Percentiles rank a stretch among this genome's conserved stretches.
Conservation (phyloP, 2,329 filamentous ascomycete genomes). For the Zalaria obscura region DNA sequence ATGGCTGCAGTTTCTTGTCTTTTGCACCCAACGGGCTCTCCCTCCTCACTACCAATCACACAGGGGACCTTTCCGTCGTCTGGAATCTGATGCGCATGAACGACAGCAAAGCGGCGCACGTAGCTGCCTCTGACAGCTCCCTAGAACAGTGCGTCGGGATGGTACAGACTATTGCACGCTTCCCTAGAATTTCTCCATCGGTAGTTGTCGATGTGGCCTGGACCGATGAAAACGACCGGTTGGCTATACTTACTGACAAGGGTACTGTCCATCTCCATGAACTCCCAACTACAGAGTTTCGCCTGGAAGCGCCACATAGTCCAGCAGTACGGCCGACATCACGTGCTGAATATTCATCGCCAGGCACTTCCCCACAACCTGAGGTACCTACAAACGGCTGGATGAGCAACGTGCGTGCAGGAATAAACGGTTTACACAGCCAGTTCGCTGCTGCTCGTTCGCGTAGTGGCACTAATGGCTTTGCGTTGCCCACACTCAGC, state of each 20-base stretch:
- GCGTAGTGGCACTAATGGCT: slow-evolving; percentile 14
- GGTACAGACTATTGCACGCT: slow-evolving; percentile 76
- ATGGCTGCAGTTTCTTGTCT: slow-evolving; percentile 69
- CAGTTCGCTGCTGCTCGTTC: slow-evolving; percentile 43
- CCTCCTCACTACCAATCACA: slow-evolving; percentile 66
- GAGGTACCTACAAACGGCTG: slow-evolving; percentile 5
- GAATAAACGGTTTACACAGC: slow-evolving; percentile 33
- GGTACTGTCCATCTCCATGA: slow-evolving; percentile 92
- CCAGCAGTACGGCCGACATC: slow-evolving; percentile 1
- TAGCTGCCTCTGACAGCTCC: slow-evolving; percentile 1
- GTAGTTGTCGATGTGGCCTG: slow-evolving; percentile 83
- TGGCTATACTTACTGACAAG: slow-evolving; percentile 83
- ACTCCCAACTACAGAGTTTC: slow-evolving; percentile 38
- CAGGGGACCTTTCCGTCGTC: slow-evolving; percentile 69
- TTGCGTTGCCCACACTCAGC: slow-evolving; percentile 11
- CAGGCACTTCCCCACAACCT: slow-evolving; percentile 6
- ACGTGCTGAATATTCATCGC: slow-evolving; percentile 4
- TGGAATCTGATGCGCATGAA: slow-evolving; percentile 60
- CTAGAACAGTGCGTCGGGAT: slow-evolving; percentile 23
- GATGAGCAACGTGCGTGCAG: slow-evolving; percentile 7
- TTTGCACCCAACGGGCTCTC: slow-evolving; percentile 61
- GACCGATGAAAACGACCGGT: slow-evolving; percentile 67
- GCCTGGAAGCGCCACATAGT: slow-evolving; percentile 1
- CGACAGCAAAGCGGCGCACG: slow-evolving; percentile 22
- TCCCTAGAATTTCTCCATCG: slow-evolving; percentile 81